These are phyloP conservation scores for Hirschfeldia incana DNA, from an alignment of 345 rosid species.

Conservation along the genomic window DNA sequence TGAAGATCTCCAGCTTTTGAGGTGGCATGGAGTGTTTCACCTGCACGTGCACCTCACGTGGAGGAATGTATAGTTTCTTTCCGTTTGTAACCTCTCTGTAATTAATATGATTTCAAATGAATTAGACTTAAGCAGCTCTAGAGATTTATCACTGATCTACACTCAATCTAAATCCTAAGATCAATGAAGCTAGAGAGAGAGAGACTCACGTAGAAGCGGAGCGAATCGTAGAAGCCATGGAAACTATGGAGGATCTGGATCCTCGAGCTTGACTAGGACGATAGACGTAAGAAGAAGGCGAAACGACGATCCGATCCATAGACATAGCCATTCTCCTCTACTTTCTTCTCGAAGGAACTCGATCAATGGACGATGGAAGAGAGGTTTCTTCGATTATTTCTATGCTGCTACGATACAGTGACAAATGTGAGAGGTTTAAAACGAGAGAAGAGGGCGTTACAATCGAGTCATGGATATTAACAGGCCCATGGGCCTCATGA, in stretches of 20 bases:
- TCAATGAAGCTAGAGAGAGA: slow-evolving; percentile 1
- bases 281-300: slow-evolving; percentile 33
- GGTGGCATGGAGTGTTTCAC: slow-evolving; percentile 71
- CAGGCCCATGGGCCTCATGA: not conserved
- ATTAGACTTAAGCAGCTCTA: not conserved
- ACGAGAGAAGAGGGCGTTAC: slow-evolving; percentile 5
- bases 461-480: not conserved
- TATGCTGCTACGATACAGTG: slow-evolving; percentile 20
- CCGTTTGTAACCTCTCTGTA: slow-evolving; percentile 58
- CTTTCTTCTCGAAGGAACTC: not conserved
- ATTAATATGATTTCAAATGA: not conserved
- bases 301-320: slow-evolving; percentile 40
- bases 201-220: slow-evolving; percentile 44
- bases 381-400: slow-evolving; percentile 28
- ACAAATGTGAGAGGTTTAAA: not conserved
- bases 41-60: slow-evolving; percentile 67
- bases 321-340: slow-evolving; percentile 44
- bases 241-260: slow-evolving; percentile 45
- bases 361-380: not conserved
- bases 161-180: slow-evolving; percentile 9
- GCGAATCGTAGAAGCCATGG: slow-evolving; percentile 54
- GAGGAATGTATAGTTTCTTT: slow-evolving; percentile 57
- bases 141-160: slow-evolving; percentile 7
- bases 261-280: slow-evolving; percentile 33
- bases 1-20: slow-evolving; percentile 44